Evolutionary conservation across 169 alveolate species (phyloP), one percentile per base, ranked within the genome.

Genomic region (Theileria sp.): DNA sequence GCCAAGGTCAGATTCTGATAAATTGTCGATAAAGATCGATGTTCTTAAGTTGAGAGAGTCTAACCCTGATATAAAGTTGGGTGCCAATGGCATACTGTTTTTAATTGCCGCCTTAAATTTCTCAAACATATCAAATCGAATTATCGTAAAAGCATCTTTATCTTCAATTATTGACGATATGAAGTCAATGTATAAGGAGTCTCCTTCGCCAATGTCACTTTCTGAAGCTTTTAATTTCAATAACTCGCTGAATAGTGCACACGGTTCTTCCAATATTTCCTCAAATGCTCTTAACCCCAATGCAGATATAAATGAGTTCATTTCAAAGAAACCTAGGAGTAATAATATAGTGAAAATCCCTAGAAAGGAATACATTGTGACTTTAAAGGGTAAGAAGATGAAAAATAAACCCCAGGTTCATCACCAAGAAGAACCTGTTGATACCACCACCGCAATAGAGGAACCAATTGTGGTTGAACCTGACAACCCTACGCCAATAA

Each of bases 61-160:
- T 15, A 58, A 58, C 67, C 67, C 67, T 19, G 82, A 80, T 44
- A 34, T 68, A 34, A 64, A 65, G 49, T 25, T 64, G 26, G 73
- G 80, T 13, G 82, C 87, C 34, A 80, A 80, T 51, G 81, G 62
- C 36, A 30, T 80, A 51, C 54, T 80, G 64, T 49, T 80, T 51
- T 26, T 75, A 19, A 73, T 68, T 44, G 25, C 56, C 54, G 19
- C 75, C 67, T 65, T 50, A n/a, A 72, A 71, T 30, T 66, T 76
- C 79, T 32, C 79, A 15, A 60, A 58, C 34, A 49, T 60, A 8
- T 60, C 88, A 32, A 82, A 76, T 49, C 69, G 68, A 76, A 76
- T 82, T 44, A 30, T 82, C 21, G 73, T 82, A 28, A 82, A 82
- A 77, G 76, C 70, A 21, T 23, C 86, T 10, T 38, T 82, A 15